Base-by-base conservation (phyloP, 2,329 filamentous ascomycete species). In the Cladosporium sp. region DNA sequence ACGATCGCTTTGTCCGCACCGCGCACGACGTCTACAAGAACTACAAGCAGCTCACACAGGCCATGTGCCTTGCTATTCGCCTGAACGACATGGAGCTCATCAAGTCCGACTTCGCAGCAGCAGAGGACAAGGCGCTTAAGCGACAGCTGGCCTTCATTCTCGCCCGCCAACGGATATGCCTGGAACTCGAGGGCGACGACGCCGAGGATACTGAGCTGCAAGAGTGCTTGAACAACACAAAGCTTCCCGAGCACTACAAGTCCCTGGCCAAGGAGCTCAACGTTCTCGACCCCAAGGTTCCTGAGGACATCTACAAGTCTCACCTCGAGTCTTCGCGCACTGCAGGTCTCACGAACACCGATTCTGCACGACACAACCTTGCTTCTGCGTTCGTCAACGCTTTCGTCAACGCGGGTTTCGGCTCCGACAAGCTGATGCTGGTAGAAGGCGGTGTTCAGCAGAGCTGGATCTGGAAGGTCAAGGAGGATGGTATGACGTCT, bases 251-350 rank as follows among this genome's bases (percentile, higher is more conserved):
- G 56, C 86, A 97, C 70, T 98, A 95, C 79, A 95, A 95, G 71
- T 82, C 86, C 4, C 76, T 98, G 27, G 94, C 85, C 51, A 96
- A 96, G 72, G 93, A 98, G 68, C 78, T 98, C 48, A 97, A 98
- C 69, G 92, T 98, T 46, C 76, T 97, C 36, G 93, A 98, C 56
- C 93, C 93, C 30, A 97, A 96, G 75, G 88, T 88, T 38, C 94
- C 92, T 0, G 93, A 98, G 67, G 94, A 98, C 63, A 98, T 98
- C 62, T 98, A 98, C 80, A 98, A 98, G 77, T 95, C 90, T 65
- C 93, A 98, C 70, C 80, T 98, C 4, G 93, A 98, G 72, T 97
- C 88, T 73, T 95, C 85, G 62, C 83, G 94, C 54, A 93, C 94
- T 47, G 88, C 89, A 19, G 91, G 90, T 30, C 81, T 95, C 72